phyloP scores from a whole-genome alignment of 345 rosid species.

The Angophora floribunda region DNA sequence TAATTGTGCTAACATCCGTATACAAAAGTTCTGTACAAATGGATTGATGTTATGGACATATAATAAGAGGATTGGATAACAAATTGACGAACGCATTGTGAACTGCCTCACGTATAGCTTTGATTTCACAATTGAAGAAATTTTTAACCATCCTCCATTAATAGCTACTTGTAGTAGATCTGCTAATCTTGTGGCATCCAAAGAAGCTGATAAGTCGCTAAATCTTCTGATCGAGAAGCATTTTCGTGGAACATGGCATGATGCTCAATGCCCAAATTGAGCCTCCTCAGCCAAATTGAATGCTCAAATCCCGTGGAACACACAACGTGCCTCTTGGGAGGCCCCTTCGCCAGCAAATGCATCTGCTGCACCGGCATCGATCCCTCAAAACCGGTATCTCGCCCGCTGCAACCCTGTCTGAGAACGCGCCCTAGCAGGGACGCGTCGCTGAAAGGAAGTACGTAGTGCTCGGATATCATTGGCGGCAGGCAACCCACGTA shows the following conservation, averaged over 20 bases:
- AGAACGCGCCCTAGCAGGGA: background rate
- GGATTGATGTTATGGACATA: background rate
- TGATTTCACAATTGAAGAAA: background rate
- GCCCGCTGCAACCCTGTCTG: background rate
- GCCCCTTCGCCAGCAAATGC: background rate
- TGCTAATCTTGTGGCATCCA: background rate
- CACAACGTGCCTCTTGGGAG: background rate
- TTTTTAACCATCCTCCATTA: background rate
- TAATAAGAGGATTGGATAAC: background rate
- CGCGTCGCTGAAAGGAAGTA: background rate
- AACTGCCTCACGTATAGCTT: background rate
- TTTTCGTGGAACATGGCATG: background rate
- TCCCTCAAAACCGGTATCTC: background rate
- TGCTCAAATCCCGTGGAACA: background rate
- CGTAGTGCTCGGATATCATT: background rate
- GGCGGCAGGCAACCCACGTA: background rate
- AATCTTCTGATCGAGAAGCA: background rate
- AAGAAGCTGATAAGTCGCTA: background rate
- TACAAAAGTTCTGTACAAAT: background rate
- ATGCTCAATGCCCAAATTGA: background rate
- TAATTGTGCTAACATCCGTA: background rate
- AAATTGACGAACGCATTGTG: background rate
- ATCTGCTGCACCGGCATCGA: background rate
- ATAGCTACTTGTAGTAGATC: background rate
- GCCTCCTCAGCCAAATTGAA: background rate